Evolutionary conservation across 179 eudicot genomes (phyloP).

Genomic region (Drosera spatulata): DNA sequence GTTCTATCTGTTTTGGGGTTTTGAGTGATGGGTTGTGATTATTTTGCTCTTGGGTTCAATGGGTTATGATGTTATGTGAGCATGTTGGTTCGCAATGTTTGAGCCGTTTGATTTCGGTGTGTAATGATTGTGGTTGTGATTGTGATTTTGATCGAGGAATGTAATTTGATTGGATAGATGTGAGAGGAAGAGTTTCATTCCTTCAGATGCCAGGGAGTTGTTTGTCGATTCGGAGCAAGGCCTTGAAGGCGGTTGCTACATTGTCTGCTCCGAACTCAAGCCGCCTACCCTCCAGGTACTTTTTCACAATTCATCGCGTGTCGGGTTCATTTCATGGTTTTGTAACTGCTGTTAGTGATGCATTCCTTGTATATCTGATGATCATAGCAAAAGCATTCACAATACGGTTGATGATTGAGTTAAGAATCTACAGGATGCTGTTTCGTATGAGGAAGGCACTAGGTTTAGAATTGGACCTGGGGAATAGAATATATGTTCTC

Average conservation of each 20-base stretch:
- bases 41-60: no score
- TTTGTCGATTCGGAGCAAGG: conserved; percentile 26
- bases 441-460: no score
- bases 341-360: no score
- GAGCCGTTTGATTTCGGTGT: no score
- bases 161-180: conserved; percentile 14
- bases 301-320: not conserved
- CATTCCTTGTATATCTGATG: no score
- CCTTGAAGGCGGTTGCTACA: conserved; percentile 19
- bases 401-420: no score
- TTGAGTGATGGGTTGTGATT: not conserved
- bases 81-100: not conserved
- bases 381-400: no score
- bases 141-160: no score
- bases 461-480: no score
- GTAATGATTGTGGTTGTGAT: not conserved
- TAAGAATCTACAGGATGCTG: no score
- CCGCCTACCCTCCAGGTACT: conserved; percentile 39
- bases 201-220: conserved; percentile 23
- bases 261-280: conserved; percentile 10
- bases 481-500: no score
- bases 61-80: no score
- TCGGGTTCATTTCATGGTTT: not conserved
- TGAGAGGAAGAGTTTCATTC: conserved; percentile 26
- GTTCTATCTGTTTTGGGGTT: not conserved